Percentiles rank a stretch among this genome's conserved stretches.
These are phyloP conservation scores for Penicillium cataractarum DNA, from an alignment of 495 filamentous ascomycete species.

Conservation along the genomic window DNA sequence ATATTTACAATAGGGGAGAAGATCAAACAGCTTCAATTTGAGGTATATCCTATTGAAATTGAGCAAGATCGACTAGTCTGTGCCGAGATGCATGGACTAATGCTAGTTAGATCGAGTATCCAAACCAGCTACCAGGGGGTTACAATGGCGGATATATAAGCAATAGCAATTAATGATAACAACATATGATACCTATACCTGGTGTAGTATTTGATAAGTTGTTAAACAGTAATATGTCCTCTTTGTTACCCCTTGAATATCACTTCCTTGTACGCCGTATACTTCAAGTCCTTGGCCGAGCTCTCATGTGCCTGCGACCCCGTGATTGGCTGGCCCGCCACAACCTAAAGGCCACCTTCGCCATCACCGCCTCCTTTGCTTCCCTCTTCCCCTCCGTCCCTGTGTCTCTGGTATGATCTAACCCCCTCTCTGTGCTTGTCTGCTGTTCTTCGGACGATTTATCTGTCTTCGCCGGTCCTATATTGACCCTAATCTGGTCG, in stretches of 20 bases:
- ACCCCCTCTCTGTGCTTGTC: neutral
- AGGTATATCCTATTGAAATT: neutral
- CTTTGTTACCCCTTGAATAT: no score
- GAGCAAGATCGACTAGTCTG: neutral
- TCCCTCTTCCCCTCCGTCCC: slow-evolving; percentile 17
- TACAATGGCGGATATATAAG: neutral
- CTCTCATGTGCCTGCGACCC: slow-evolving; percentile 25
- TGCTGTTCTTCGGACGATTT: slow-evolving; percentile 4
- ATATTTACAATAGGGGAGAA: neutral
- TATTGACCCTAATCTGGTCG: neutral
- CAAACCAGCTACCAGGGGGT: neutral
- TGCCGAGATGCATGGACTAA: neutral
- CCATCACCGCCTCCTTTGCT: slow-evolving; percentile 35
- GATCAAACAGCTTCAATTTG: neutral
- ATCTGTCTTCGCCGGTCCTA: slow-evolving; percentile 6
- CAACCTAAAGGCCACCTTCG: slow-evolving; percentile 47
- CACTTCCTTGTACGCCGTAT: no score
- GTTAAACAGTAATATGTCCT: no score
- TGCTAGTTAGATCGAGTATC: neutral
- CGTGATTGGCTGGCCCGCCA: slow-evolving; percentile 43
- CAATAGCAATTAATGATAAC: neutral
- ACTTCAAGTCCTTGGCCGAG: neutral
- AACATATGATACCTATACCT: neutral
- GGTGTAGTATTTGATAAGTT: no score
- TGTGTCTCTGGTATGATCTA: slow-evolving; percentile 12